Percentiles rank a stretch among this genome's conserved stretches.
These are phyloP conservation scores for Cadophora malorum DNA, from an alignment of 2,329 filamentous ascomycete species.

Conservation along the genomic window DNA sequence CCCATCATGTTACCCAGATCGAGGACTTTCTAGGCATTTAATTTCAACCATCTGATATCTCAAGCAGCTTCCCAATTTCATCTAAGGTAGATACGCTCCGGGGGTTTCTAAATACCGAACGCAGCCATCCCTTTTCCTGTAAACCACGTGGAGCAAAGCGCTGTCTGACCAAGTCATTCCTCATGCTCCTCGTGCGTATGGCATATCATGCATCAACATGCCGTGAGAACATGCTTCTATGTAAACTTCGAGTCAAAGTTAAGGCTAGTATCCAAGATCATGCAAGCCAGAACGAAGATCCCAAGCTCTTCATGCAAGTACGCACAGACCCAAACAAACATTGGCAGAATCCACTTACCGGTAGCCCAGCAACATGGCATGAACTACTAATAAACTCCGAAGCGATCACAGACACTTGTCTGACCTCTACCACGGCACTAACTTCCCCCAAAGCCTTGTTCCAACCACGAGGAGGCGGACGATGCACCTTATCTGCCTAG, in stretches of 20 bases:
- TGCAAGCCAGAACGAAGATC: background rate
- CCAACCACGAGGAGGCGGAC: background rate
- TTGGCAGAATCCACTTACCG: background rate
- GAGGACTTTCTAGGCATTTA: too few relatives aligned
- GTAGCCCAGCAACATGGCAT: conserved; percentile 4
- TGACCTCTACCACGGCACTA: background rate
- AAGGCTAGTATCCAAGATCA: background rate
- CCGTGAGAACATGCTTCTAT: background rate
- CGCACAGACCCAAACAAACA: conserved; percentile 14
- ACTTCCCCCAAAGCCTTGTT: background rate
- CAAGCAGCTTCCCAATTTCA: too few relatives aligned
- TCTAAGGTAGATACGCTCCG: too few relatives aligned
- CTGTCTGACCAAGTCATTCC: too few relatives aligned
- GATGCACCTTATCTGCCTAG: background rate
- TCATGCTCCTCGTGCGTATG: too few relatives aligned
- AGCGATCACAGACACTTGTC: background rate
- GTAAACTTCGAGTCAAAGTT: background rate
- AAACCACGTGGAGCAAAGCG: too few relatives aligned
- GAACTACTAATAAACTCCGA: background rate
- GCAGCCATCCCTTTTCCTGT: too few relatives aligned
- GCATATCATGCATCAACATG: background rate
- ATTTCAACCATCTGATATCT: too few relatives aligned
- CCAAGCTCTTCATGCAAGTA: background rate
- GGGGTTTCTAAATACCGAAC: too few relatives aligned
- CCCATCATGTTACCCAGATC: too few relatives aligned